Conservation (phyloP, 768 basidiomycete genomes). For the Candolleomyces aberdarensis region DNA sequence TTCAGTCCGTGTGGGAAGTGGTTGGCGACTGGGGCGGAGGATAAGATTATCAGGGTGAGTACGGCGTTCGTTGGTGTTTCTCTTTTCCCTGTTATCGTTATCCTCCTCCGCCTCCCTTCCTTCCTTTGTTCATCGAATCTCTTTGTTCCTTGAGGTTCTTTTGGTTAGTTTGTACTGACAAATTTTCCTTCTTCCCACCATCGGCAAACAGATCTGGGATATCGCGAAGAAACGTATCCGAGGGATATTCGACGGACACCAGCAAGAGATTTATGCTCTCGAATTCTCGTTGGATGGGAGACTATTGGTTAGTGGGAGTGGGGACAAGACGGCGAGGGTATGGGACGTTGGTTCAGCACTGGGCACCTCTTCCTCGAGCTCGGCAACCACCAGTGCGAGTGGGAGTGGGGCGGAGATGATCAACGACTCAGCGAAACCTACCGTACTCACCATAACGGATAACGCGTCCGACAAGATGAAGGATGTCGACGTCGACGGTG, state of each 20-base stretch:
- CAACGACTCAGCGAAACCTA: background rate
- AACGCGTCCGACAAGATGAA: background rate
- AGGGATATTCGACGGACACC: constrained; percentile 78
- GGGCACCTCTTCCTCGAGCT: constrained; percentile 37
- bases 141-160: too few species aligned
- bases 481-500: background rate
- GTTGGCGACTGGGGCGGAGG: constrained; percentile 91
- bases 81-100: background rate
- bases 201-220: constrained; percentile 72
- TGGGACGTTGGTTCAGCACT: constrained; percentile 34
- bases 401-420: background rate
- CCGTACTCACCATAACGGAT: constrained; percentile 1
- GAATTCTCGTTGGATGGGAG: constrained; percentile 82
- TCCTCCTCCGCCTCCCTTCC: constrained; percentile 15
- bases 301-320: constrained; percentile 84
- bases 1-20: constrained; percentile 88
- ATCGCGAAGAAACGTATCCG: constrained; percentile 73
- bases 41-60: constrained; percentile 81
- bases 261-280: constrained; percentile 88
- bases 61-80: background rate
- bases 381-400: constrained; percentile 27
- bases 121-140: background rate
- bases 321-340: constrained; percentile 47
- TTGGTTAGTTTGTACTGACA: too few species aligned
- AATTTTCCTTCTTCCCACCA: too few species aligned